Evolutionary conservation across 2,329 filamentous ascomycete species (phyloP), one percentile per base, ranked within the genome.

Genomic region (Helicocarpus griseus): DNA sequence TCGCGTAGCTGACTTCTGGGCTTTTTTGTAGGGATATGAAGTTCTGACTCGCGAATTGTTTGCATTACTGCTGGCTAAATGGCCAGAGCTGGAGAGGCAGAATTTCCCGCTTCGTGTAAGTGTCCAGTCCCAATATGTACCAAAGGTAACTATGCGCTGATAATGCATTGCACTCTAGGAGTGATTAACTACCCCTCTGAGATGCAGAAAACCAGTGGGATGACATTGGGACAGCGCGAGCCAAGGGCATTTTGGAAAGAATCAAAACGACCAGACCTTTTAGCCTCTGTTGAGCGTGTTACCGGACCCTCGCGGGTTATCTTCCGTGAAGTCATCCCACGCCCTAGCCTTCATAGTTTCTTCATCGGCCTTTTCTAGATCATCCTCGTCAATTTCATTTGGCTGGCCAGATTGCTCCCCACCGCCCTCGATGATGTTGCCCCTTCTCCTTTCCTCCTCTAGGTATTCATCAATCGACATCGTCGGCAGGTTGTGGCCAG

Each of bases 401-500:
- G 77, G 76, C 24, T 81, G 72, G 14, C 79, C 81, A 59, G 83
- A 86, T 57, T 85, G 81, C 61, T 87, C 86, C 17, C 90, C 90
- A 28, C 89, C 89, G 33, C 90, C 93, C 64, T 96, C 86, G 51
- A 97, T 87, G 53, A 98, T 90, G 19, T 88, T 88, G 14, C 93
- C 93, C 56, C 87, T 77, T 58, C 80, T 79, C 63, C 80, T 79
- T 73, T 97, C 93, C 69, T 97, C 91, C 49, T 94, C 93, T 14
- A 98, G 75, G 64, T 97, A 98, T 72, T 98, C 93, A 60, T 98
- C 93, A 55, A 98, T 96, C 1, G 82, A 87, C 93, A 98, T 97
- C 2, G 93, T 97, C 0, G 93, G 93, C 53, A 98, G 73, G 69
- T 88, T 96, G 66, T 98, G 93, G 6, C 93, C 89, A 0, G 89